These are phyloP conservation scores for Parachaetomium inaequale DNA, from an alignment of 495 filamentous ascomycete species.

Conservation along the genomic window DNA sequence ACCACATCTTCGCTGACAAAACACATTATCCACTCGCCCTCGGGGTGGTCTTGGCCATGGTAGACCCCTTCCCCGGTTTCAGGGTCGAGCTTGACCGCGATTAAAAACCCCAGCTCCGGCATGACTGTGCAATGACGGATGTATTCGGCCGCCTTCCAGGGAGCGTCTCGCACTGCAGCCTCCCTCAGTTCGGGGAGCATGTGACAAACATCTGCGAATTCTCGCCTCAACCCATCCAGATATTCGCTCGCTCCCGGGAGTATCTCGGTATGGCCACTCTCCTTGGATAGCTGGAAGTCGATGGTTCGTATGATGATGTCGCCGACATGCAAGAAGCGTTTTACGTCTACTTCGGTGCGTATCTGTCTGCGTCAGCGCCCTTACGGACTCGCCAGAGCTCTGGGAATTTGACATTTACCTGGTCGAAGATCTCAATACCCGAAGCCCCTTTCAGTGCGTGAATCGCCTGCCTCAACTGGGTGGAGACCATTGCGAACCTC, in stretches of 20 bases:
- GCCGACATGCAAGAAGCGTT: conserved; percentile 60
- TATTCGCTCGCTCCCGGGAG: conserved; percentile 66
- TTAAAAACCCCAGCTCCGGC: conserved; percentile 87
- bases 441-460: conserved; percentile 57
- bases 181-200: conserved; percentile 66
- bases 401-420: conserved; percentile 42
- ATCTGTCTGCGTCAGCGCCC: conserved; percentile 24
- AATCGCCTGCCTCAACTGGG: conserved; percentile 65
- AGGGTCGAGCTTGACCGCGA: conserved; percentile 64
- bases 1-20: conserved; percentile 68
- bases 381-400: neutral
- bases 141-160: conserved; percentile 52
- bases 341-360: conserved; percentile 45
- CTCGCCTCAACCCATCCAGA: conserved; percentile 72
- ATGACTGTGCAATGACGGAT: conserved; percentile 73
- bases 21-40: conserved; percentile 68
- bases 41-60: conserved; percentile 53
- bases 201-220: conserved; percentile 71
- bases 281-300: conserved; percentile 75
- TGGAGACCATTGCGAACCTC: conserved; percentile 49
- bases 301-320: conserved; percentile 69
- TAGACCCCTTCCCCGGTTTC: conserved; percentile 61
- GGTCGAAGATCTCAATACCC: conserved; percentile 52
- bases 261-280: conserved; percentile 71
- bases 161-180: conserved; percentile 59